These are phyloP conservation scores for Bodo saltans DNA, from an alignment of 78 protist genomes.

Conservation along the genomic window DNA sequence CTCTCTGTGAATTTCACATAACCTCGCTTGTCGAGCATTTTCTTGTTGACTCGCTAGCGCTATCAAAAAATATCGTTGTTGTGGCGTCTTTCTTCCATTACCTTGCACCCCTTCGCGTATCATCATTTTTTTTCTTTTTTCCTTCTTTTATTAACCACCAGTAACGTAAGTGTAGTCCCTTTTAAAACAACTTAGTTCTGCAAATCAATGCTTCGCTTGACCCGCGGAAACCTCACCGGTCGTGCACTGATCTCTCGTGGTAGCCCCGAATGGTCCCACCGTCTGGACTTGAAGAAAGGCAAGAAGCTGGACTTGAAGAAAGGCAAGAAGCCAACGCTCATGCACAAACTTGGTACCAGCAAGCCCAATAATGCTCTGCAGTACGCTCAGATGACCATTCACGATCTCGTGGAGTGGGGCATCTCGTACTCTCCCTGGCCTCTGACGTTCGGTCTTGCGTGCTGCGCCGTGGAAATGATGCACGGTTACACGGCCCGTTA, in stretches of 20 bases:
- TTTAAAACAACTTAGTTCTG: too few species aligned
- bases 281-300: neutral
- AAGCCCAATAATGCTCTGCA: constrained; percentile 47
- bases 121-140: too few species aligned
- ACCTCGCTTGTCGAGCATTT: too few species aligned
- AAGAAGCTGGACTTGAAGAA: neutral
- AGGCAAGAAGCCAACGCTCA: neutral
- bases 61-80: too few species aligned
- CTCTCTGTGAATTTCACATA: too few species aligned
- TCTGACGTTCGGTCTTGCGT: constrained; percentile 95
- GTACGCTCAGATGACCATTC: constrained; percentile 62
- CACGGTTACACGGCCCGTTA: constrained; percentile 87
- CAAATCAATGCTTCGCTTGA: neutral
- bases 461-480: constrained; percentile 98
- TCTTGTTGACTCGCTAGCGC: too few species aligned
- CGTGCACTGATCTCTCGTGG: neutral
- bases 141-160: too few species aligned
- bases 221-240: neutral
- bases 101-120: too few species aligned
- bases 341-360: neutral
- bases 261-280: neutral
- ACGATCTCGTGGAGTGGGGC: constrained; percentile 79
- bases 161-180: too few species aligned
- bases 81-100: too few species aligned
- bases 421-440: constrained; percentile 88